These are phyloP conservation scores for Russula compacta DNA, from an alignment of 768 basidiomycete genomes.

Conservation along the genomic window DNA sequence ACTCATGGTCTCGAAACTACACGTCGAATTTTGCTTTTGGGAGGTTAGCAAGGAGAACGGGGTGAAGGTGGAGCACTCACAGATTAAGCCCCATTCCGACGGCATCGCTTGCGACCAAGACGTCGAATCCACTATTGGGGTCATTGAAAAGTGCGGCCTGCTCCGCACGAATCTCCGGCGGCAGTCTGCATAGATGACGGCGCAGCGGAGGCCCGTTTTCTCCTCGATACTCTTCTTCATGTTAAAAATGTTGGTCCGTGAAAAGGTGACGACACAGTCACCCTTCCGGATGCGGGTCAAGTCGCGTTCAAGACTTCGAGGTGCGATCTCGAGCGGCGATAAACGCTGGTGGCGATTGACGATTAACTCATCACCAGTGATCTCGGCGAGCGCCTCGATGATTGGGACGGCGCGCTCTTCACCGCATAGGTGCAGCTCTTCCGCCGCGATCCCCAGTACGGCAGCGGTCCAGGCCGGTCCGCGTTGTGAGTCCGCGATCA, in stretches of 20 bases:
- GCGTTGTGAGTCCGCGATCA: constrained; percentile 73
- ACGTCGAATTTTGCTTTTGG: constrained; percentile 87
- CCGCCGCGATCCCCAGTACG: constrained; percentile 63
- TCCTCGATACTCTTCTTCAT: constrained; percentile 67
- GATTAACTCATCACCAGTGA: constrained; percentile 75
- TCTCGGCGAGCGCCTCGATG: constrained; percentile 54
- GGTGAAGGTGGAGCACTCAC: constrained; percentile 38
- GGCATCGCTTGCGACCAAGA: constrained; percentile 90
- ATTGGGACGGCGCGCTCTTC: constrained; percentile 87
- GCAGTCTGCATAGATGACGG: constrained; percentile 86
- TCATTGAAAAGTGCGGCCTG: constrained; percentile 93
- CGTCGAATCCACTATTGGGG: constrained; percentile 70
- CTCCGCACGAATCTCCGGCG: constrained; percentile 84
- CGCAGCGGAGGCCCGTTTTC: constrained; percentile 67
- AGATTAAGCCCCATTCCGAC: constrained; percentile 97
- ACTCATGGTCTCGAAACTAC: constrained; percentile 57
- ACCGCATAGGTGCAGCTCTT: constrained; percentile 89
- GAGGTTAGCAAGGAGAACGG: constrained; percentile 23
- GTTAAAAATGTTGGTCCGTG: constrained; percentile 62
- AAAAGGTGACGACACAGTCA: constrained; percentile 89
- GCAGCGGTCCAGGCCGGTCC: constrained; percentile 80
- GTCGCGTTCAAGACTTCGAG: constrained; percentile 52
- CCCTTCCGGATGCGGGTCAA: constrained; percentile 58
- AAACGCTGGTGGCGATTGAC: constrained; percentile 82
- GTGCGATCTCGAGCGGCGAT: constrained; percentile 68